phyloP scores from a whole-genome alignment of 345 rosid genomes.

The Citrus unshiu region DNA sequence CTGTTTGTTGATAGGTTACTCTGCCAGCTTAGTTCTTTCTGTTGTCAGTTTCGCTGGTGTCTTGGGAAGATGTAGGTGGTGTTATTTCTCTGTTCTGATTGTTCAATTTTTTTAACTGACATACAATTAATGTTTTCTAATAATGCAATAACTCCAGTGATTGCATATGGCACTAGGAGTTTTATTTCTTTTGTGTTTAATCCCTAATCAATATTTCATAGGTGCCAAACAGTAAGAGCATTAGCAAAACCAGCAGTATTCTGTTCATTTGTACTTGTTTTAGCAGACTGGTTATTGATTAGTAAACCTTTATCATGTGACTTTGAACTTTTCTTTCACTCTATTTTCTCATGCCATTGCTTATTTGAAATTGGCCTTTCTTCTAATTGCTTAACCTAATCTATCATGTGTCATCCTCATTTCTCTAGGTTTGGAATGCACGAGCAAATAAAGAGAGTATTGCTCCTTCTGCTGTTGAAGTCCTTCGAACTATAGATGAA shows the following conservation, averaged over 20 bases:
- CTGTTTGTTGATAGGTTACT: neutral
- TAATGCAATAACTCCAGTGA: neutral
- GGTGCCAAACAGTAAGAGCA: neutral
- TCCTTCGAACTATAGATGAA: slow-evolving; percentile 77
- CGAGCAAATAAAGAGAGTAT: slow-evolving; percentile 59
- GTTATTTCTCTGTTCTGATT: neutral
- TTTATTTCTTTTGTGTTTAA: neutral
- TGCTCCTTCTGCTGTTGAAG: slow-evolving; percentile 91
- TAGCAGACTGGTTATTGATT: neutral
- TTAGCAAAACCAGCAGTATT: neutral
- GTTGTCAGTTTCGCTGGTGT: neutral
- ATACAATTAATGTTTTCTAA: neutral
- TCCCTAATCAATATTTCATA: neutral
- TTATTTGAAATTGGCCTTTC: slow-evolving; percentile 5
- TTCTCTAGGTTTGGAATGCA: slow-evolving; percentile 78
- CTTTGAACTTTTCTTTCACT: neutral
- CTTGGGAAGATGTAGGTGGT: neutral
- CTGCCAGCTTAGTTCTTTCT: neutral
- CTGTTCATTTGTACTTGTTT: neutral
- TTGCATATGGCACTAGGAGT: neutral
- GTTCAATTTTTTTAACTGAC: neutral
- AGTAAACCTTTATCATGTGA: neutral
- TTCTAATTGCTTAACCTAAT: neutral
- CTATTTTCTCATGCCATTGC: neutral
- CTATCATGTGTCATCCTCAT: neutral